Conservation (phyloP, 495 filamentous ascomycete species). For the Cairneyella variabilis region DNA sequence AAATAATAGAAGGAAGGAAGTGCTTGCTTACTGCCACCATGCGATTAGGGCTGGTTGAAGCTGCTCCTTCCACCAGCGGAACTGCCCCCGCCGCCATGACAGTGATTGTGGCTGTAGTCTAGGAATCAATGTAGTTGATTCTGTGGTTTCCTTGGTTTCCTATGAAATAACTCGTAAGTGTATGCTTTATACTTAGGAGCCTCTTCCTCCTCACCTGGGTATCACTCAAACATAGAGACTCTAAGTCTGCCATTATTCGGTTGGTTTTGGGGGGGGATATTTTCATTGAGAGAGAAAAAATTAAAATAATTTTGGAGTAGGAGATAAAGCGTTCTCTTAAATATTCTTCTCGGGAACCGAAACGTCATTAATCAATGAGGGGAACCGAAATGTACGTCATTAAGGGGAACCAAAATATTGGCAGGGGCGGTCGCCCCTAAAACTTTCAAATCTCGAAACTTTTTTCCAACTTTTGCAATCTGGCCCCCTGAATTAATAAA, state of each 20-base stretch:
- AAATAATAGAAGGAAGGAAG: conserved; percentile 16
- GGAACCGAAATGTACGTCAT: conserved; percentile 17
- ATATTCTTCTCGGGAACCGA: conserved; percentile 18
- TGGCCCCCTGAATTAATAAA: conserved; percentile 10
- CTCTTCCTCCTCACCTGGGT: conserved; percentile 16
- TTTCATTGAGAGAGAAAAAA: conserved; percentile 11
- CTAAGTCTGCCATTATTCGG: conserved; percentile 18
- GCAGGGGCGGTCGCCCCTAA: too few relatives aligned
- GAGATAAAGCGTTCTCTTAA: conserved; percentile 16
- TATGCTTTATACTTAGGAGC: conserved; percentile 16
- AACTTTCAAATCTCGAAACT: conserved; percentile 8
- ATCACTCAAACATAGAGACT: conserved; percentile 18
- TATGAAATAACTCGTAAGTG: conserved; percentile 19
- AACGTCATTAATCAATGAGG: conserved; percentile 6
- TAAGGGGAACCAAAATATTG: conserved; percentile 16
- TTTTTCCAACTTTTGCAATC: conserved; percentile 14
- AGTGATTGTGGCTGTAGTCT: conserved; percentile 18
- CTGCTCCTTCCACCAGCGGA: conserved; percentile 19
- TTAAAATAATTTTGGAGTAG: conserved; percentile 11
- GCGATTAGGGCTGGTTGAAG: conserved; percentile 20
- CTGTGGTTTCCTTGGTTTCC: conserved; percentile 20
- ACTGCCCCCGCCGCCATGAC: conserved; percentile 15
- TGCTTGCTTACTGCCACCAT: conserved; percentile 18
- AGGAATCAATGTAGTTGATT: conserved; percentile 21
- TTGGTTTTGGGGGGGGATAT: conserved; percentile 9